A percentile compares a stretch with the other conserved stretches of the same genome.
These are phyloP conservation scores for Fusarium sp. DNA, from an alignment of 2,329 filamentous ascomycete genomes.

Conservation along the genomic window DNA sequence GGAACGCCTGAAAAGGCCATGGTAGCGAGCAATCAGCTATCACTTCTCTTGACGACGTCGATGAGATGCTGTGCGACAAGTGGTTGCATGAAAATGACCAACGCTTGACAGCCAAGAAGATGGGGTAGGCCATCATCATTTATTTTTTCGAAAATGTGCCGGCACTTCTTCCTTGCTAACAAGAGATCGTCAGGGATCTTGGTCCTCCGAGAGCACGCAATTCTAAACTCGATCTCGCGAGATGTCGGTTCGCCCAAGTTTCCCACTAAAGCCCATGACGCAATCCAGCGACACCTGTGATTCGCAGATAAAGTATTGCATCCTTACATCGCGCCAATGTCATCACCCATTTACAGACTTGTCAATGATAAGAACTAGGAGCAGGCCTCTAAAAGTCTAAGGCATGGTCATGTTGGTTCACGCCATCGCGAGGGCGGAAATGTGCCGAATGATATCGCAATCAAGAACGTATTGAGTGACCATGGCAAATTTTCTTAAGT, in stretches of 20 bases:
- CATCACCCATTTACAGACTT: background rate
- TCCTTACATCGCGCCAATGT: background rate
- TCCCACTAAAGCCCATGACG: background rate
- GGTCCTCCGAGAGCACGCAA: background rate
- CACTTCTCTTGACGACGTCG: background rate
- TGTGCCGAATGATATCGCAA: no score
- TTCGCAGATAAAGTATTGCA: background rate
- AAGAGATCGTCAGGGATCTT: background rate
- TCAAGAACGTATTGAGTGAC: no score
- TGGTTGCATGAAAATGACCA: background rate
- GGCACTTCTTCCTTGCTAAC: background rate
- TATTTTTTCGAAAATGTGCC: background rate
- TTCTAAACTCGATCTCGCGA: background rate
- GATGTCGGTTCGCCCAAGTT: background rate
- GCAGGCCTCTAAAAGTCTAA: background rate
- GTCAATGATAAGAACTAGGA: background rate
- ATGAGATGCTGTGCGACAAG: background rate
- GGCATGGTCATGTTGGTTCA: background rate
- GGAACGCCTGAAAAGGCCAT: background rate
- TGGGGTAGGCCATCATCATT: background rate
- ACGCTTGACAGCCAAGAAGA: background rate
- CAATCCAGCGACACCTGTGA: accelerated
- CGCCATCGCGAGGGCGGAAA: background rate
- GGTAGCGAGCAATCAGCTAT: background rate
- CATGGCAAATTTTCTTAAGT: no score